Evolutionary conservation across 176 grass and related monocot genomes (phyloP), one percentile per base, ranked within the genome.

Genomic region (Raddia distichophylla): DNA sequence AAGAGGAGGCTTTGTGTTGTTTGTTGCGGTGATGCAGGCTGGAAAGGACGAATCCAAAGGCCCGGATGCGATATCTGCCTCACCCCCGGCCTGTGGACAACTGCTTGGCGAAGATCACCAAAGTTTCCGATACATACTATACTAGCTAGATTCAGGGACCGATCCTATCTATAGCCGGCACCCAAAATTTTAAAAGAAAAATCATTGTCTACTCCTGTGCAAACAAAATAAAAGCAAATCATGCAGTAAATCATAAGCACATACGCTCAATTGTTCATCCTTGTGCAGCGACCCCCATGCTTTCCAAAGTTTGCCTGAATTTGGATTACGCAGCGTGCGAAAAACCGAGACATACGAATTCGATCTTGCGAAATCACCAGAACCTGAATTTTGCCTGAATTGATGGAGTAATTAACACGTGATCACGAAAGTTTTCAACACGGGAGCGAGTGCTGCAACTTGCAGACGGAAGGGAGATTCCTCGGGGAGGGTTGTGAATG

Each of bases 81-180:
- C 92, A 98, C 64, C 86, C 90, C 37, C 90, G 92, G 27, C 95
- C 92, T 0, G 64, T 85, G 53, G 95, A 98, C 71, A 94, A 98
- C 2, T 98, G 95, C 64, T 12, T 93, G 61, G 95, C 88, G 7
- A 94, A 40, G 74, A 83, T 98, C 78, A 89, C 89, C 34, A 93
- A 53, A 75, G 71, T 85, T 27, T 81, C 22, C 2, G 55, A 56
- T 10, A 15, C 32, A 71, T 15, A 51, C 7, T 47, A 46, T 15
- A 51, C 7, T 47, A 46, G 34, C 4, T 32, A 57, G 56, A 55
- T 67, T 32, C 17, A 82, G 7, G 15, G 18, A 0, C 47, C 37
- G 15, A 18, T 3, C 47, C 37, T n/a, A 48, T 20, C 8, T 27
- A 27, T 27, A 27, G n/a, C 56, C 44, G 15, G 20, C 19, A 46